Percentiles rank a stretch among this genome's conserved stretches.
Evolutionary conservation across 2,329 filamentous ascomycete genomes (phyloP).

Genomic region (Ampelomyces quisqualis): DNA sequence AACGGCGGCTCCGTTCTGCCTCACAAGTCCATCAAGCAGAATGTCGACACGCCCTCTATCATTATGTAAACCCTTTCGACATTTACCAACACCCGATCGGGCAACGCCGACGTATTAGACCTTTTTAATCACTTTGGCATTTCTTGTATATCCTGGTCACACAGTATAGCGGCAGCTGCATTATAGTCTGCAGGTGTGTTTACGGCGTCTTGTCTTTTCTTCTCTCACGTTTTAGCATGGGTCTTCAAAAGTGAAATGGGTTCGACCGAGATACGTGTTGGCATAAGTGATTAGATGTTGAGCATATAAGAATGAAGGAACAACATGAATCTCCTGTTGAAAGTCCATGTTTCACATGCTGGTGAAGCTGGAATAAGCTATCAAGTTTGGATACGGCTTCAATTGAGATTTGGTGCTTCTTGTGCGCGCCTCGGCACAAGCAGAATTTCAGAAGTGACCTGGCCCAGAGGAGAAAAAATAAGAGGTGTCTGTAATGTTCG

Average conservation of each 20-base stretch:
- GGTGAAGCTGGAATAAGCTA: no score
- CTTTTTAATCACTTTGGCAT: conserved; percentile 34
- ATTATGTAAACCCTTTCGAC: conserved; percentile 46
- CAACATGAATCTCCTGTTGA: neutral
- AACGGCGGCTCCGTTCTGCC: conserved; percentile 94
- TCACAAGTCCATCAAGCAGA: conserved; percentile 98
- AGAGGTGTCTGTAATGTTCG: no score
- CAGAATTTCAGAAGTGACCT: no score
- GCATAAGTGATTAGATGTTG: neutral
- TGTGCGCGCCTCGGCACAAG: no score
- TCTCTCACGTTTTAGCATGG: conserved; percentile 15
- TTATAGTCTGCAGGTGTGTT: conserved; percentile 11
- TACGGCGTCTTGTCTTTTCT: conserved; percentile 8
- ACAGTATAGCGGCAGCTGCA: conserved; percentile 16
- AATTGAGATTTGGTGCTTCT: no score
- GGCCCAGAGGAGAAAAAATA: no score
- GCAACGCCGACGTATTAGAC: conserved; percentile 16
- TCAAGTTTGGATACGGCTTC: no score
- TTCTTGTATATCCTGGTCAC: conserved; percentile 39
- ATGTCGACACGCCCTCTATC: conserved; percentile 68
- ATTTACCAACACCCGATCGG: conserved; percentile 8
- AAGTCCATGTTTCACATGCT: no score
- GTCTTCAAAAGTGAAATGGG: conserved; percentile 18
- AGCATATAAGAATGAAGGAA: neutral
- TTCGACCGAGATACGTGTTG: conserved; percentile 10